phyloP scores from a whole-genome alignment of 441 rosid species.

The Manihot esculenta region DNA sequence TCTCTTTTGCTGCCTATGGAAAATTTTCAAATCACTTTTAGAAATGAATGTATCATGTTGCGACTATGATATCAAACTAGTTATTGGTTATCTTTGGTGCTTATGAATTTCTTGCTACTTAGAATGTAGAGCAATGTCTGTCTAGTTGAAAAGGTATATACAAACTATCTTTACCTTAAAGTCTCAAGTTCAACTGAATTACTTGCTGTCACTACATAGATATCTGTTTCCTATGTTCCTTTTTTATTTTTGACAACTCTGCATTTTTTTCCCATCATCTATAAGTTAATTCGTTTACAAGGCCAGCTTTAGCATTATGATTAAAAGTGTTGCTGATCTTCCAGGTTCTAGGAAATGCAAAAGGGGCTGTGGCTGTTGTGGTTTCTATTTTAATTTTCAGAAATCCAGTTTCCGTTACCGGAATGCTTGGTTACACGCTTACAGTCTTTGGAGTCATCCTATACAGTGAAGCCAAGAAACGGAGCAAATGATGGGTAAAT shows the following conservation, averaged over 20 bases:
- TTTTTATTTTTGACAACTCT: background rate
- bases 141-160: background rate
- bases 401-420: slow-evolving; percentile 53
- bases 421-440: slow-evolving; percentile 50
- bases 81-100: background rate
- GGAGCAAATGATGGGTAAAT: slow-evolving; percentile 30
- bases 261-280: background rate
- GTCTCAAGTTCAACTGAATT: background rate
- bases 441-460: slow-evolving; percentile 48
- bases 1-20: background rate
- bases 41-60: background rate
- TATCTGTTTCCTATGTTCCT: background rate
- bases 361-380: slow-evolving; percentile 57
- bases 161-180: background rate
- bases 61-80: background rate
- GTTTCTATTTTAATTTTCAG: slow-evolving; percentile 48
- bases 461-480: slow-evolving; percentile 52
- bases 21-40: background rate
- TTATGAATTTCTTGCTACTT: no score
- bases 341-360: slow-evolving; percentile 53
- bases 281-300: background rate
- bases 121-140: background rate
- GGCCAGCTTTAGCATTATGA: background rate
- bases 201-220: background rate
- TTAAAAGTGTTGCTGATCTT: slow-evolving; percentile 7